Base-by-base conservation (phyloP, 2,329 filamentous ascomycete genomes). In the Colletotrichum musae region DNA sequence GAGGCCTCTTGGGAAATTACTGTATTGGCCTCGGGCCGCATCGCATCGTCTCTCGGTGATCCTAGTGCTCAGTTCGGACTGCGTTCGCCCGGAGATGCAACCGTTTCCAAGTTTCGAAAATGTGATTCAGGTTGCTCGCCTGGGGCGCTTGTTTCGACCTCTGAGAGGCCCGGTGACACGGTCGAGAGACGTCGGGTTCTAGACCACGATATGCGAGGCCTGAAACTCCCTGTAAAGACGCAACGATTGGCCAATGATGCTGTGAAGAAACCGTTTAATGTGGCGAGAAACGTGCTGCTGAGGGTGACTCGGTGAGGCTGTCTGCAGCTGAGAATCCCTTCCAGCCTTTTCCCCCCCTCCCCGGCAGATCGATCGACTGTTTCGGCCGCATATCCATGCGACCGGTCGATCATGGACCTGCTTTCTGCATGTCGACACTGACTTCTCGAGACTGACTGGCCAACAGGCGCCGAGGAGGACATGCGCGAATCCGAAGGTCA, bases 241-340 rank as follows among this genome's bases (percentile, higher is more conserved):
- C 9, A 36, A 2, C 10, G 32, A 36, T 36, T 36, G 51, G 24
- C 51, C 67, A 70, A 61, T 70, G 26, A 52, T 18, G 6, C n/a
- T 45, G 24, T 21, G 5, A 48, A 39, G 24, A 5, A 26, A 13
- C 26, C 26, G 39, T 52, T n/a, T 57, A 28, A n/a, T 47, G 43
- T 32, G 36, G 36, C 28, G 2, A n/a, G 28, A 21, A 53, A 56
- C 28, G 47, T 56, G 56, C 41, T 70, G 67, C 62, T 58, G 67
- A 60, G 51, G 26, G 18, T 59, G 26, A 66, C 51, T 62, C 67
- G 26, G 18, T 59, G 26, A 66, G 57, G 67, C 67, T 67, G 67
- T 48, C 48, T 51, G 56, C 50, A 58, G 57, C 52, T 67, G 41
- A 41, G 18, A 32, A 32, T 53, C 26, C 32, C 52, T 21, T 18